Evolutionary conservation across 2,329 filamentous ascomycete genomes (phyloP).

Genomic region (Hawksworthiomyces lignivorus): DNA sequence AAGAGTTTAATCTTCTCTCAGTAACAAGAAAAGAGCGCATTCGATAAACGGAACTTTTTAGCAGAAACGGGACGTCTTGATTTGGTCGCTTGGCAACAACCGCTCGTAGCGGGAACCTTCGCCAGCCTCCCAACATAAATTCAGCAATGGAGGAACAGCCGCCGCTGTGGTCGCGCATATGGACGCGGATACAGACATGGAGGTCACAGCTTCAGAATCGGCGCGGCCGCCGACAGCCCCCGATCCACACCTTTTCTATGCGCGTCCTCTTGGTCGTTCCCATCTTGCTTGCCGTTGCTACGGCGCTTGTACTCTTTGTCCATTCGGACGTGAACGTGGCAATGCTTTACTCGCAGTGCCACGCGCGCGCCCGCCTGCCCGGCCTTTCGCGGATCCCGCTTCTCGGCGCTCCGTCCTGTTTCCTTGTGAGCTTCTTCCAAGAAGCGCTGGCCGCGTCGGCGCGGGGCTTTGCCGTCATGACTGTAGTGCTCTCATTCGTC

Average conservation of each 20-base stretch:
- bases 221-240: not conserved
- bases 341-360: constrained; percentile 47
- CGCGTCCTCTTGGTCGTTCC: constrained; percentile 45
- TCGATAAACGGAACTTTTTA: too few species aligned
- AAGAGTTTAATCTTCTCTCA: too few species aligned
- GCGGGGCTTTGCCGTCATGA: constrained; percentile 34
- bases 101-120: too few species aligned
- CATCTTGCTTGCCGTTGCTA: constrained; percentile 36
- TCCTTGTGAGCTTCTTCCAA: constrained; percentile 42
- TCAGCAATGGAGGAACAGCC: too few species aligned
- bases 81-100: too few species aligned
- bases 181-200: too few species aligned
- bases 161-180: too few species aligned
- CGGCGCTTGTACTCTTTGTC: constrained; percentile 33
- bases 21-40: too few species aligned
- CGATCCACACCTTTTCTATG: constrained; percentile 22
- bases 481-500: constrained; percentile 35
- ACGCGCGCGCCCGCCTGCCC: constrained; percentile 38
- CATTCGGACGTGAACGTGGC: constrained; percentile 44
- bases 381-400: constrained; percentile 35
- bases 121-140: too few species aligned
- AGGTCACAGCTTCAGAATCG: not conserved
- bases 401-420: constrained; percentile 40
- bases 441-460: constrained; percentile 30
- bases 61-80: too few species aligned